Evolutionary conservation across 352 stramenopile genomes (phyloP).

Genomic region (Aphanomyces invadans): DNA sequence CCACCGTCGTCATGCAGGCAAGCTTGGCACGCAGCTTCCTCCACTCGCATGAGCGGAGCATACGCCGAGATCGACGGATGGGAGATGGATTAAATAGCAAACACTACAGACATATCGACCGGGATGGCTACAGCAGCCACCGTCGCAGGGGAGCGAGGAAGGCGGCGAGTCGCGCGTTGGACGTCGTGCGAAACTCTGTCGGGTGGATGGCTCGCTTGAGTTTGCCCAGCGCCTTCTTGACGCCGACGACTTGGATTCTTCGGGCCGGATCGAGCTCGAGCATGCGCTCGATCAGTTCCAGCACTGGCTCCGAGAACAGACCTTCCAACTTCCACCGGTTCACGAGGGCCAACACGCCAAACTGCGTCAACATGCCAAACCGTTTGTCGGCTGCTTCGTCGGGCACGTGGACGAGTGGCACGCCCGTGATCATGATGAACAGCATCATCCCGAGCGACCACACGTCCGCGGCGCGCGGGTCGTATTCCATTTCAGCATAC

Average conservation of each 20-base stretch:
- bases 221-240: constrained; percentile 7
- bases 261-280: constrained; percentile 25
- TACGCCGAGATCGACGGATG: too few relatives aligned
- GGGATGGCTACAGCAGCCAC: background rate
- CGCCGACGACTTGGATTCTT: constrained; percentile 21
- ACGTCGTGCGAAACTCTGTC: background rate
- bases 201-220: constrained; percentile 1
- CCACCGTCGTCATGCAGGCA: too few relatives aligned
- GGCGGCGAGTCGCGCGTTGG: background rate
- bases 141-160: background rate
- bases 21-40: too few relatives aligned
- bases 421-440: constrained; percentile 31
- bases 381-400: constrained; percentile 60
- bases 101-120: background rate
- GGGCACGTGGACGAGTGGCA: constrained; percentile 89
- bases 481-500: constrained; percentile 12
- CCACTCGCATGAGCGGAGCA: too few relatives aligned
- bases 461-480: constrained; percentile 22
- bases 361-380: constrained; percentile 78
- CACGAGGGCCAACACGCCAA: constrained; percentile 69
- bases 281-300: constrained; percentile 27
- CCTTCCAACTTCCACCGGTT: constrained; percentile 45
- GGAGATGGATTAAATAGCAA: background rate
- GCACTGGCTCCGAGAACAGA: constrained; percentile 7
- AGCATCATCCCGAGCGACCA: constrained; percentile 30